These are phyloP conservation scores for Pleurotus salmoneostramineus DNA, from an alignment of 768 basidiomycete genomes.

Conservation along the genomic window DNA sequence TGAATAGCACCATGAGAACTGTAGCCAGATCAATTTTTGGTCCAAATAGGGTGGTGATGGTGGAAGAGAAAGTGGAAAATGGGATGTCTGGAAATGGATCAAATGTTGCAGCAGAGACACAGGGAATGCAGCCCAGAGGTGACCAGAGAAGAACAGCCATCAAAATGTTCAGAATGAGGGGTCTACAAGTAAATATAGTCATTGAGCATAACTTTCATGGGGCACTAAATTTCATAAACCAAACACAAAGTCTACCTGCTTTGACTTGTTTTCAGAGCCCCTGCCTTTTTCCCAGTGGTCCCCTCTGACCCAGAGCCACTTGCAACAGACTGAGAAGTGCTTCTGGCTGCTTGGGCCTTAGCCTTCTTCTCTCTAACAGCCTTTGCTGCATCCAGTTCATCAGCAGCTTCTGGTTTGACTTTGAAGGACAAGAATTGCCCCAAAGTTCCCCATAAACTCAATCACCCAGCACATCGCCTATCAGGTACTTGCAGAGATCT, in stretches of 20 bases:
- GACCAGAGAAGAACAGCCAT: neutral
- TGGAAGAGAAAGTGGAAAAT: neutral
- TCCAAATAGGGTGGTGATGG: neutral
- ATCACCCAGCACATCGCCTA: neutral
- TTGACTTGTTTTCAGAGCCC: too few species aligned
- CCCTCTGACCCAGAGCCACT: too few species aligned
- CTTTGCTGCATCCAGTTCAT: too few species aligned
- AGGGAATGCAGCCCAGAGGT: neutral
- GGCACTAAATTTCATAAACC: too few species aligned
- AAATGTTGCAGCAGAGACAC: neutral
- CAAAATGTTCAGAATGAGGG: neutral
- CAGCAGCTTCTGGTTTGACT: neutral
- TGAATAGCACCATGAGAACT: slow-evolving; percentile 2
- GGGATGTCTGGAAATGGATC: slow-evolving; percentile 6
- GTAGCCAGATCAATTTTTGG: neutral
- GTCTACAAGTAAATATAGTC: neutral
- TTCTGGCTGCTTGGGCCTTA: too few species aligned
- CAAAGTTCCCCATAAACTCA: neutral
- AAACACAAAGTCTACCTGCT: too few species aligned
- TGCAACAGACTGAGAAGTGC: too few species aligned
- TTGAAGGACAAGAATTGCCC: neutral
- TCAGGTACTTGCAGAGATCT: neutral
- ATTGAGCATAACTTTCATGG: too few species aligned
- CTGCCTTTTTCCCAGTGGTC: too few species aligned
- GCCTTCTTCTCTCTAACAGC: too few species aligned